Conservation (phyloP, 2,329 filamentous ascomycete genomes). For the Alternaria longipes region DNA sequence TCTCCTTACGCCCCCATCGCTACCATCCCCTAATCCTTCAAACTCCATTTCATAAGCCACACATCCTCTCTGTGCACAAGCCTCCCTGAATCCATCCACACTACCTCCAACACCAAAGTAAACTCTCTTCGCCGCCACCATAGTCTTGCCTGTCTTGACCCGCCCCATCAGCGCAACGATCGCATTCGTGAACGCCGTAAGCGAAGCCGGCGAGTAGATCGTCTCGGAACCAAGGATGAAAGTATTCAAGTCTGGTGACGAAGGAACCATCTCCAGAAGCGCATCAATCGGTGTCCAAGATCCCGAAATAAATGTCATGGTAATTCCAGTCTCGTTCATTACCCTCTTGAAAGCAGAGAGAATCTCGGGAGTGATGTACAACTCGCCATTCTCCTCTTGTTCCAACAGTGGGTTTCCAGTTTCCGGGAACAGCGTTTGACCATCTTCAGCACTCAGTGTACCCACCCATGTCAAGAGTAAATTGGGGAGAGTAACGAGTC, state of each 20-base stretch:
- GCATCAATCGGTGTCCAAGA: conserved; percentile 69
- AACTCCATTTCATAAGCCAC: conserved; percentile 61
- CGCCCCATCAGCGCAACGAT: conserved; percentile 66
- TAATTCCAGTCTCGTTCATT: conserved; percentile 62
- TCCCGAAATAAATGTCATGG: conserved; percentile 74
- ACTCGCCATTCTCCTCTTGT: conserved; percentile 57
- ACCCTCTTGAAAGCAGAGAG: conserved; percentile 66
- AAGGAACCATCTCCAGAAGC: conserved; percentile 67
- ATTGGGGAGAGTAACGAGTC: conserved; percentile 82
- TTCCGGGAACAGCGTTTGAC: conserved; percentile 24
- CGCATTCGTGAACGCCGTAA: conserved; percentile 73
- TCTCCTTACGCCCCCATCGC: conserved; percentile 56
- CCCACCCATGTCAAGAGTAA: conserved; percentile 72
- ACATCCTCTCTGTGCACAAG: conserved; percentile 53
- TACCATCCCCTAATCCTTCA: conserved; percentile 51
- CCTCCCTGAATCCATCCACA: conserved; percentile 73
- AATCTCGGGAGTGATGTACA: conserved; percentile 70
- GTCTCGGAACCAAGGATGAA: conserved; percentile 78
- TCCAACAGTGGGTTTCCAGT: conserved; percentile 28
- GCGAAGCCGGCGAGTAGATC: conserved; percentile 79
- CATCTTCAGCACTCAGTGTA: conserved; percentile 31
- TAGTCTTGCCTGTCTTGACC: conserved; percentile 65
- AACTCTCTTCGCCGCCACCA: conserved; percentile 79
- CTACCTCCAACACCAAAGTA: conserved; percentile 89
- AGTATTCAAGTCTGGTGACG: conserved; percentile 50